Base-by-base conservation (phyloP, 345 rosid species). In the Syzygium jambos region DNA sequence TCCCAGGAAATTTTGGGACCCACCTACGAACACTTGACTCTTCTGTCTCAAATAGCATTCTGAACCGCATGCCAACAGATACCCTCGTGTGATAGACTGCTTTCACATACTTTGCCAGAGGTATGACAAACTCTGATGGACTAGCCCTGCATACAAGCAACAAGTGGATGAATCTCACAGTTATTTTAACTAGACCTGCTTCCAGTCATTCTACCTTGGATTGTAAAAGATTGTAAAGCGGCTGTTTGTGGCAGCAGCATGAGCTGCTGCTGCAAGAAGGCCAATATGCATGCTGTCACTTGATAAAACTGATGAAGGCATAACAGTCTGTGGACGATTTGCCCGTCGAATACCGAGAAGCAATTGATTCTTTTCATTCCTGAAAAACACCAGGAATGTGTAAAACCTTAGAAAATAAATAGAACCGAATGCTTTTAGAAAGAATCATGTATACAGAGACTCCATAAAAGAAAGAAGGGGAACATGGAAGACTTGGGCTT, bases 11-110 rank as follows among this genome's bases (percentile, higher is more conserved):
- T 14, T 85, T n/a, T 22, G 78, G 87, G 78, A 87, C 89, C 56
- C 88, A 93, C 95, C 95, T 89, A 51, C 95, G 93, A 63, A 94
- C 93, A 82, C 94, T 93, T 73, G 95, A 94, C 89, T 94, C 95
- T 88, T 93, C 95, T 1, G 94, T 93, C 90, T 93, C 95, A 89
- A 93, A 93, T 49, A 92, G 92, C 95, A 94, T 94, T 86, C 95
- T 90, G 88, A 94, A 94, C 52, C 94, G 92, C 95, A 94, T 94
- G 59, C 95, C 95, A 49, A 92, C 92, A 56, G 95, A 94, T 84
- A 93, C 92, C 14, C 93, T 93, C 6, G 91, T 93, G 91, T 92
- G 93, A 86, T 90, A 91, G 82, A 91, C 93, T 30, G 94, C 93
- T 87, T 93, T 94, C 46, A 91, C 88, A 86, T 91, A 94, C 87